These are phyloP conservation scores for Polyporus tsugae DNA, from an alignment of 1,284 basidiomycete genomes.

Conservation along the genomic window DNA sequence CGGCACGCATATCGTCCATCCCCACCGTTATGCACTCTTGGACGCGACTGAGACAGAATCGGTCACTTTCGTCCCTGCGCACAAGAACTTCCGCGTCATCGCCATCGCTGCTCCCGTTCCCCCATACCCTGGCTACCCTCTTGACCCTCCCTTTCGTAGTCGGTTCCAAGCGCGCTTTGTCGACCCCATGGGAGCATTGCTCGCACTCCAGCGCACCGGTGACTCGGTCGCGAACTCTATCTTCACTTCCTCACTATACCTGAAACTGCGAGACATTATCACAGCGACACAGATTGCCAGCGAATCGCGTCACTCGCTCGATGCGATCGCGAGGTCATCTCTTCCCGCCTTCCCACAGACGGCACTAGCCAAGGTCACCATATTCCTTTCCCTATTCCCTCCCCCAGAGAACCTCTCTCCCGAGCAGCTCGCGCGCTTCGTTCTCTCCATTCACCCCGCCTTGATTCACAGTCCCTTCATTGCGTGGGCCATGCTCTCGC, in stretches of 20 bases:
- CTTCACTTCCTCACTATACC: conserved; percentile 42
- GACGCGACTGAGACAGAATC: conserved; percentile 42
- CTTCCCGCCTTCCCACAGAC: conserved; percentile 72
- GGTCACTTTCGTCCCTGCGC: conserved; percentile 61
- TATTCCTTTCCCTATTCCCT: conserved; percentile 55
- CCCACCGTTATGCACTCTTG: conserved; percentile 61
- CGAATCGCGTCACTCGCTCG: conserved; percentile 60
- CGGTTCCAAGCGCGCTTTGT: conserved; percentile 74
- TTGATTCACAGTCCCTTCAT: conserved; percentile 62
- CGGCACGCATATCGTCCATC: conserved; percentile 76
- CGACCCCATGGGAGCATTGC: conserved; percentile 63
- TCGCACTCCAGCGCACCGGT: conserved; percentile 48
- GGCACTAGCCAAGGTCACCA: conserved; percentile 57
- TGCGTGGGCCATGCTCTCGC: conserved; percentile 66
- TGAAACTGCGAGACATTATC: conserved; percentile 61
- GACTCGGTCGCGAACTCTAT: neutral
- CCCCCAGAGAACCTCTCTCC: conserved; percentile 51
- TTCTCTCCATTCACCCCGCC: conserved; percentile 63
- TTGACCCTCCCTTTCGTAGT: conserved; percentile 74
- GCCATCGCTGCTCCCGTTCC: conserved; percentile 73
- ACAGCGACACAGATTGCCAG: conserved; percentile 67
- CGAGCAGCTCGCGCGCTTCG: conserved; percentile 57
- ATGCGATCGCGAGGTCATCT: conserved; percentile 56
- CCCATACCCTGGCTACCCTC: conserved; percentile 69
- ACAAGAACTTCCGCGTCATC: conserved; percentile 69